These are phyloP conservation scores for Diutina pseudorugosa DNA, from an alignment of 1,139 yeast species.

Conservation along the genomic window DNA sequence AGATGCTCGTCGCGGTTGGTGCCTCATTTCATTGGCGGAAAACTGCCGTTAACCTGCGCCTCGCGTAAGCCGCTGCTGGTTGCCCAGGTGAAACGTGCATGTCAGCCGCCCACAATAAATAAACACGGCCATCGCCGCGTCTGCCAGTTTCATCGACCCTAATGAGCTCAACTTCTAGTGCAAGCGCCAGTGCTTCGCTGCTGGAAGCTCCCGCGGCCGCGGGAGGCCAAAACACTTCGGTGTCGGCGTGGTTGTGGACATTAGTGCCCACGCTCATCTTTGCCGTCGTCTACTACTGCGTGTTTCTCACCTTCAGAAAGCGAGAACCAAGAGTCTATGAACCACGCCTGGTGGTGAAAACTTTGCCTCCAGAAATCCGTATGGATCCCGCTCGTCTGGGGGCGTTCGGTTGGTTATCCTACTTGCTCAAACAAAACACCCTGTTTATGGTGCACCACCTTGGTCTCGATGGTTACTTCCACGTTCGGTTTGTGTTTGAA, in stretches of 20 bases:
- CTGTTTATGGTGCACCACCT: slow-evolving; percentile 63
- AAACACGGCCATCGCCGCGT: background rate
- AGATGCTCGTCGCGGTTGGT: background rate
- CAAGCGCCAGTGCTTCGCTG: background rate
- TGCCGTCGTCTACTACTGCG: slow-evolving; percentile 40
- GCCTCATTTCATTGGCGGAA: background rate
- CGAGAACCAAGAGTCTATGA: slow-evolving; percentile 64
- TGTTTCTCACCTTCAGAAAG: slow-evolving; percentile 57
- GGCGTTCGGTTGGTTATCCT: slow-evolving; percentile 42
- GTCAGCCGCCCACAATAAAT: background rate
- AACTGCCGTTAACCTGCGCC: background rate
- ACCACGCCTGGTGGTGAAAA: slow-evolving; percentile 49
- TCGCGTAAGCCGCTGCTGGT: background rate
- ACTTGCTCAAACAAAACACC: slow-evolving; percentile 44
- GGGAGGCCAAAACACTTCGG: slow-evolving; percentile 13
- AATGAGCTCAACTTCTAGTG: slow-evolving; percentile 1
- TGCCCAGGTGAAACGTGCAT: background rate
- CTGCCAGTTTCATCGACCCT: background rate
- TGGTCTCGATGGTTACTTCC: slow-evolving; percentile 84
- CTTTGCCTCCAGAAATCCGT: slow-evolving; percentile 27
- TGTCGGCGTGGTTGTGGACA: slow-evolving; percentile 29
- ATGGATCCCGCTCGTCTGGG: slow-evolving; percentile 51
- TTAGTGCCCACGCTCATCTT: slow-evolving; percentile 32
- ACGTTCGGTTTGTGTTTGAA: slow-evolving; percentile 62
- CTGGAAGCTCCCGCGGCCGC: background rate